Percentiles rank a stretch among this genome's conserved stretches.
phyloP scores from a whole-genome alignment of 495 filamentous ascomycete genomes.

The Apodospora peruviana region DNA sequence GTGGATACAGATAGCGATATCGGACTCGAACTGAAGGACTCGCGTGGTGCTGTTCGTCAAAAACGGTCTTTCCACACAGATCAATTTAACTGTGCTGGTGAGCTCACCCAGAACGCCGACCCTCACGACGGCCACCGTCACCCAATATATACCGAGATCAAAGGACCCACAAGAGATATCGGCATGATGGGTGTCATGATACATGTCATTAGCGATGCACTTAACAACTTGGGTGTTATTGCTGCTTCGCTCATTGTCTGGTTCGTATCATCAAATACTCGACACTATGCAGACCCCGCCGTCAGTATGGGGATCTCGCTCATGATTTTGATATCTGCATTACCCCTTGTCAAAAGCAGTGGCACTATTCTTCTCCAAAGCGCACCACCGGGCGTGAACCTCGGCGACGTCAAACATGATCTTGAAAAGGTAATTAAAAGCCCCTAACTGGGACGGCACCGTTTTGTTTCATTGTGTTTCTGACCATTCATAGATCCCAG shows the following conservation, averaged over 20 bases:
- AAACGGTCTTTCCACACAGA: too few species aligned
- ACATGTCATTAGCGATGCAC: constrained; percentile 85
- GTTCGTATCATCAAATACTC: constrained; percentile 50
- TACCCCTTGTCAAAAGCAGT: constrained; percentile 81
- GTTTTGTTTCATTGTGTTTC: too few species aligned
- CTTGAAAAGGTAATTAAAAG: constrained; percentile 51
- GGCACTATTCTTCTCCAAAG: constrained; percentile 88
- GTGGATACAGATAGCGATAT: neutral
- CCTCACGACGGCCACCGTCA: constrained; percentile 59
- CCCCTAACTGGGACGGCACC: too few species aligned
- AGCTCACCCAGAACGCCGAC: constrained; percentile 41
- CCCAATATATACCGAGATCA: constrained; percentile 13
- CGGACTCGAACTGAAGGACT: neutral
- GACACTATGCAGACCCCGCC: constrained; percentile 73
- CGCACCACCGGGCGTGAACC: constrained; percentile 66
- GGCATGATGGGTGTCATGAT: constrained; percentile 92
- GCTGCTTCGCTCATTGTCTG: constrained; percentile 79
- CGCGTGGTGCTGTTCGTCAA: too few species aligned
- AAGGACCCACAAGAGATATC: constrained; percentile 48
- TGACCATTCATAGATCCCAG: constrained; percentile 55
- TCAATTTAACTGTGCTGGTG: too few species aligned
- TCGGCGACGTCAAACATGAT: constrained; percentile 85
- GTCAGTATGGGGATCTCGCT: constrained; percentile 80
- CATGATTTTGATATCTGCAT: constrained; percentile 81
- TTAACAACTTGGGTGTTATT: constrained; percentile 92